phyloP scores from a whole-genome alignment of 495 filamentous ascomycete species.

The Cetradonia linearis region DNA sequence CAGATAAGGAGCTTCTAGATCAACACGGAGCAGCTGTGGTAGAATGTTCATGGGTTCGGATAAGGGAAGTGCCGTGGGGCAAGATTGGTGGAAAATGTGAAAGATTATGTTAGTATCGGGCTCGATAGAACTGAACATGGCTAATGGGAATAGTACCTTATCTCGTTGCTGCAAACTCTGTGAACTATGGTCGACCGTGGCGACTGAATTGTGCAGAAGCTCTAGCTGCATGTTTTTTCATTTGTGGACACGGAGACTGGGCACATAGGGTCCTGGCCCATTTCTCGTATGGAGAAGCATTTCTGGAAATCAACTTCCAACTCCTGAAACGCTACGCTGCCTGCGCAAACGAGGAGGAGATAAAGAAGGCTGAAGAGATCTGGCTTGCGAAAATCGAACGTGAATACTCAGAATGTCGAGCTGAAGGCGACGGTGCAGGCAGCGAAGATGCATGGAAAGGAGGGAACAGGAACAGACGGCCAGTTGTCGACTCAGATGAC shows the following conservation, averaged over 20 bases:
- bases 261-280: constrained; percentile 68
- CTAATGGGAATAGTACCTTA: constrained; percentile 55
- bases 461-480: constrained; percentile 71
- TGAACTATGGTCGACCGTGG: constrained; percentile 95
- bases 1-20: constrained; percentile 70
- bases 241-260: constrained; percentile 88
- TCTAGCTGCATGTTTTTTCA: constrained; percentile 80
- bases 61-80: constrained; percentile 79
- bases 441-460: constrained; percentile 67
- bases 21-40: constrained; percentile 90
- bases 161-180: constrained; percentile 88
- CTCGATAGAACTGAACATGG: background rate
- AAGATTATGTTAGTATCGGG: constrained; percentile 47
- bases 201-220: constrained; percentile 92
- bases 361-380: constrained; percentile 74
- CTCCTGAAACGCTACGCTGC: constrained; percentile 76
- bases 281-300: constrained; percentile 80
- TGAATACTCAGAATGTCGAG: constrained; percentile 75
- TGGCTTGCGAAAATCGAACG: constrained; percentile 85
- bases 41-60: constrained; percentile 92
- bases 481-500: constrained; percentile 41
- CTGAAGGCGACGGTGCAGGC: constrained; percentile 44
- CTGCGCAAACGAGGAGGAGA: constrained; percentile 70
- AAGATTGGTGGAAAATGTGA: constrained; percentile 94
- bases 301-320: constrained; percentile 77